phyloP scores from a whole-genome alignment of 495 filamentous ascomycete genomes.

The Aspergillus asperescens region DNA sequence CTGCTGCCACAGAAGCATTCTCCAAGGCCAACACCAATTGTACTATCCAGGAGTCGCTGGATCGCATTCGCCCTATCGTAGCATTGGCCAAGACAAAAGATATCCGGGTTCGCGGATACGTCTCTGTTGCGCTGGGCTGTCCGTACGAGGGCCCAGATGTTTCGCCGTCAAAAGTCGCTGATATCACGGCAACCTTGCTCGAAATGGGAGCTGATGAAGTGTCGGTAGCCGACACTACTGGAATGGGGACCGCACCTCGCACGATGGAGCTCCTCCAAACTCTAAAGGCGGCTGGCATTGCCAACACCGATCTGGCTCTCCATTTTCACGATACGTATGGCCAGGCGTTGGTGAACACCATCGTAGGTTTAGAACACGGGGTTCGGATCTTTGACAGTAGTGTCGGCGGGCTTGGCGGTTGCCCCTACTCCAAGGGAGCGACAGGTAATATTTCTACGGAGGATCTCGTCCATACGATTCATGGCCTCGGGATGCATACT shows the following conservation, averaged over 20 bases:
- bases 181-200: conserved; percentile 73
- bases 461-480: conserved; percentile 84
- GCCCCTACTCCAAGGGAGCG: conserved; percentile 88
- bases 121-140: conserved; percentile 90
- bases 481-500: conserved; percentile 80
- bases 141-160: conserved; percentile 90
- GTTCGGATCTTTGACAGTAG: conserved; percentile 85
- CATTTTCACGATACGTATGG: conserved; percentile 99
- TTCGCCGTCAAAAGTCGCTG: conserved; percentile 69
- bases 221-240: conserved; percentile 89
- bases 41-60: conserved; percentile 72
- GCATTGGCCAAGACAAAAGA: conserved; percentile 61
- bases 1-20: conserved; percentile 88
- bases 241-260: conserved; percentile 86
- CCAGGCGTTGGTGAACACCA: conserved; percentile 84
- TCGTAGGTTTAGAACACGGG: conserved; percentile 81
- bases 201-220: conserved; percentile 98
- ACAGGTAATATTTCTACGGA: conserved; percentile 95
- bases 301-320: conserved; percentile 75
- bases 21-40: conserved; percentile 90
- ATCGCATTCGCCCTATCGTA: conserved; percentile 71
- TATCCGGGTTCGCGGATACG: conserved; percentile 83
- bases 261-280: conserved; percentile 66
- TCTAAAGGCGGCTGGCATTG: conserved; percentile 68
- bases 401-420: conserved; percentile 88